Percentiles rank a stretch among this genome's conserved stretches.
Conservation (phyloP, 1,139 yeast species). For the Kazachstania sp. region DNA sequence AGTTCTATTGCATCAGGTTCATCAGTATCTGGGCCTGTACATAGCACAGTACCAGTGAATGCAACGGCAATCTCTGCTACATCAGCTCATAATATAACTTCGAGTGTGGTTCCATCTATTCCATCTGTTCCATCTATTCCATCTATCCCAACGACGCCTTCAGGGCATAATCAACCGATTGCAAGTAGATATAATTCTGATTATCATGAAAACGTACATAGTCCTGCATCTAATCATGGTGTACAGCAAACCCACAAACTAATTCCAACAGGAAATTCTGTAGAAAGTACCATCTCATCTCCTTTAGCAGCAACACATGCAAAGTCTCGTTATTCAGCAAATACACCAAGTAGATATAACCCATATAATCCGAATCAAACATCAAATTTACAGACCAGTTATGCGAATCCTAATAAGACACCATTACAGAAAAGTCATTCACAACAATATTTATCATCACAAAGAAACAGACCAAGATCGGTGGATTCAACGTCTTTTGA, state of each 20-base stretch:
- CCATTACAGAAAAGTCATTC: not conserved
- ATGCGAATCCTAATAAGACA: not conserved
- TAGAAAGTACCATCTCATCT: not conserved
- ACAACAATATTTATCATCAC: not conserved
- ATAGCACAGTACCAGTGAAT: not conserved
- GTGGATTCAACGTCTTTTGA: slow-evolving; percentile 9
- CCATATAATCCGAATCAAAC: not conserved
- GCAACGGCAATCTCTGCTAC: not conserved
- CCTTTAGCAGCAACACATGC: not conserved
- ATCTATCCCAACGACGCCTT: slow-evolving; percentile 1
- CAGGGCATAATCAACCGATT: slow-evolving; percentile 2
- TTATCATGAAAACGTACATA: slow-evolving; percentile 4
- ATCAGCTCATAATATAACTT: not conserved
- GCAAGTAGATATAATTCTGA: slow-evolving; percentile 18
- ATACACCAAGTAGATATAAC: slow-evolving; percentile 18
- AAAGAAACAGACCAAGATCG: slow-evolving; percentile 17
- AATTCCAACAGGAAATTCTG: not conserved
- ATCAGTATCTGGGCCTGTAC: not conserved
- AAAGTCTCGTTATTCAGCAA: slow-evolving; percentile 16
- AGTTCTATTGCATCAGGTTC: not conserved
- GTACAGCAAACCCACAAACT: not conserved
- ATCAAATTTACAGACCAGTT: not conserved
- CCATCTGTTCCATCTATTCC: not conserved
- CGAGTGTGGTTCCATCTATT: too few species aligned
- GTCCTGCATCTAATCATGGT: not conserved